Percentiles rank a stretch among this genome's conserved stretches.
Evolutionary conservation across 169 alveolate species (phyloP).

Genomic region (Eimeria sp.): DNA sequence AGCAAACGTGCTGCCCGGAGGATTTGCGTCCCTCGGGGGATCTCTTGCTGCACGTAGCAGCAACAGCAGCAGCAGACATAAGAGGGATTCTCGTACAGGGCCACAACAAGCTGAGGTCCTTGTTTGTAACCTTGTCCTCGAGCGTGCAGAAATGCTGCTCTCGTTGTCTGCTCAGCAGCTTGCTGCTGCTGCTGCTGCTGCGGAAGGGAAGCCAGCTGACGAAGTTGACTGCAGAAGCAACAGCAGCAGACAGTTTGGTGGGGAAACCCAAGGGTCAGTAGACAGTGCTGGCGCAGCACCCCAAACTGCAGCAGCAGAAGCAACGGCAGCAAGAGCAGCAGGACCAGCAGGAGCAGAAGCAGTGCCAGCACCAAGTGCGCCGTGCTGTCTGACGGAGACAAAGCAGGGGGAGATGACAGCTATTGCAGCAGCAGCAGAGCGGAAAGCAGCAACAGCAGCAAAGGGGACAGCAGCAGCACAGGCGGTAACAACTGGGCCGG

Average conservation of each 20-base stretch:
- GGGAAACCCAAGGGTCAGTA: neutral
- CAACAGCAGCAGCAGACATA: conserved; percentile 31
- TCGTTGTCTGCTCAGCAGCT: conserved; percentile 23
- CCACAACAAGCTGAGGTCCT: neutral
- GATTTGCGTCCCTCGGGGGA: neutral
- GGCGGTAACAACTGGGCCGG: neutral
- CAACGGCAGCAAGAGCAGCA: too few relatives aligned
- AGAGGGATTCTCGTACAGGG: neutral
- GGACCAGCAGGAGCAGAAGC: neutral
- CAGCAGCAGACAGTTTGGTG: neutral
- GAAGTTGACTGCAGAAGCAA: neutral
- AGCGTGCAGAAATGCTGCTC: conserved; percentile 40
- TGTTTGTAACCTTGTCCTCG: neutral
- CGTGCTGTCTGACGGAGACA: neutral
- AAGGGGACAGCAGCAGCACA: neutral
- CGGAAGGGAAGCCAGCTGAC: neutral
- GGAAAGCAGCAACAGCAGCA: neutral
- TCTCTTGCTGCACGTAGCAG: neutral
- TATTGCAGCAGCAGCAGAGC: neutral
- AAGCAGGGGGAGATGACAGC: neutral
- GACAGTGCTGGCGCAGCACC: neutral
- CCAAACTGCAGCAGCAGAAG: too few relatives aligned
- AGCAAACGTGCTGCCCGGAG: conserved; percentile 7
- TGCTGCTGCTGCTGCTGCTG: too few relatives aligned
- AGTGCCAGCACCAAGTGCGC: neutral